Evolutionary conservation across 768 basidiomycete species (phyloP).

Genomic region (Neoboletus subvelutipes): DNA sequence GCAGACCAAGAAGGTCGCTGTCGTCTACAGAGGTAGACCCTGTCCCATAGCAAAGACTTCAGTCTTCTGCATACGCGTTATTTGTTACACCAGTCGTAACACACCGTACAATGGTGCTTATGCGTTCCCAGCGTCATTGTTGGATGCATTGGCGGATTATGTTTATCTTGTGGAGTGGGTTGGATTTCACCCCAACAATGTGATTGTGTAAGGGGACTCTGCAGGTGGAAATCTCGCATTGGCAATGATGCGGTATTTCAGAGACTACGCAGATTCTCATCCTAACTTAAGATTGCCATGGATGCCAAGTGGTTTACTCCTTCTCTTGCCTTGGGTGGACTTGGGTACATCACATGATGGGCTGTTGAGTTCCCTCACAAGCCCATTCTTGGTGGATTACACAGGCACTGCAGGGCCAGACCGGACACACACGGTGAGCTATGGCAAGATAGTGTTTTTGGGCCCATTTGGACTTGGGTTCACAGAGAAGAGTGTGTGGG

Average conservation of each 20-base stretch:
- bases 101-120: slow-evolving; percentile 31
- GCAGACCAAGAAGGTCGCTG: no score
- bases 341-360: slow-evolving; percentile 21
- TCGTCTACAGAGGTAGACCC: no score
- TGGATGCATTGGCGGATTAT: slow-evolving; percentile 54
- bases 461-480: slow-evolving; percentile 47
- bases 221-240: slow-evolving; percentile 53
- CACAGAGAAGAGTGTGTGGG: slow-evolving; percentile 49
- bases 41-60: no score
- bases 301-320: slow-evolving; percentile 32
- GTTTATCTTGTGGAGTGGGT: slow-evolving; percentile 45
- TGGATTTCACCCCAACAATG: slow-evolving; percentile 41
- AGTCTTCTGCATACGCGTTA: no score
- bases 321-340: slow-evolving; percentile 36
- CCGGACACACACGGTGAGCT: neutral
- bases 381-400: slow-evolving; percentile 28
- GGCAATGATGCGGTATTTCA: slow-evolving; percentile 39
- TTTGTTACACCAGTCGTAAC: no score
- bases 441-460: slow-evolving; percentile 40
- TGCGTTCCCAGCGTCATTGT: slow-evolving; percentile 52
- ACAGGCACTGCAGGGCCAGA: slow-evolving; percentile 18
- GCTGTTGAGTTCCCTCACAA: slow-evolving; percentile 39
- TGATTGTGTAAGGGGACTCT: slow-evolving; percentile 53
- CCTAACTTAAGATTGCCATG: slow-evolving; percentile 17
- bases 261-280: slow-evolving; percentile 14